A percentile compares a stretch with the other conserved stretches of the same genome.
Evolutionary conservation across 75 land plant species (phyloP).

Genomic region (Cupressus sempervirens): DNA sequence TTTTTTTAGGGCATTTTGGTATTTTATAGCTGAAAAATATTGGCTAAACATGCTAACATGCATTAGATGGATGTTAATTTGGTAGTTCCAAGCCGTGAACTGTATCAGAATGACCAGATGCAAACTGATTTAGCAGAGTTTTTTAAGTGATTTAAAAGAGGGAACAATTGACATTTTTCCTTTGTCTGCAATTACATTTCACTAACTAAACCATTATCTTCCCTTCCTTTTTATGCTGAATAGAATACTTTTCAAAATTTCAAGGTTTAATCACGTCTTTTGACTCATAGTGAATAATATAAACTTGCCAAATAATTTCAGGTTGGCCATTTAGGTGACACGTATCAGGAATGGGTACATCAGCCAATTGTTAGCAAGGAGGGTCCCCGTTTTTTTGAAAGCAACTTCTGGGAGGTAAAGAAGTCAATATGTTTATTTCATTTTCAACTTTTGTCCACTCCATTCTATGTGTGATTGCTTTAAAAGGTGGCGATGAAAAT

Average conservation of each 20-base stretch:
- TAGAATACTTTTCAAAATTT: neutral
- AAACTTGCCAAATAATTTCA: constrained; percentile 12
- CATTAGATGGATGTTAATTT: neutral
- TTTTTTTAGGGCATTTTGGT: neutral
- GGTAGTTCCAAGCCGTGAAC: neutral
- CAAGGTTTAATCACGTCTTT: neutral
- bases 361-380: constrained; percentile 84
- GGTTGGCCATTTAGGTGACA: constrained; percentile 96
- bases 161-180: neutral
- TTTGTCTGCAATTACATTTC: neutral
- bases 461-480: neutral
- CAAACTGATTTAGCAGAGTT: neutral
- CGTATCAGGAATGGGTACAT: constrained; percentile 92
- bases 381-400: constrained; percentile 83
- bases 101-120: neutral
- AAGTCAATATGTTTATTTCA: neutral
- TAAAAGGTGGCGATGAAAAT: neutral
- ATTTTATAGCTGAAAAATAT: neutral
- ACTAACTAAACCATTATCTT: neutral
- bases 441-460: neutral
- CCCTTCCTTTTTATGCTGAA: neutral
- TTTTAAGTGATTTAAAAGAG: neutral
- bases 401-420: constrained; percentile 69
- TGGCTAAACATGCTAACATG: neutral
- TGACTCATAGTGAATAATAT: neutral